phyloP scores from a whole-genome alignment of 768 basidiomycete species.

The Leccinum subgranulosum region DNA sequence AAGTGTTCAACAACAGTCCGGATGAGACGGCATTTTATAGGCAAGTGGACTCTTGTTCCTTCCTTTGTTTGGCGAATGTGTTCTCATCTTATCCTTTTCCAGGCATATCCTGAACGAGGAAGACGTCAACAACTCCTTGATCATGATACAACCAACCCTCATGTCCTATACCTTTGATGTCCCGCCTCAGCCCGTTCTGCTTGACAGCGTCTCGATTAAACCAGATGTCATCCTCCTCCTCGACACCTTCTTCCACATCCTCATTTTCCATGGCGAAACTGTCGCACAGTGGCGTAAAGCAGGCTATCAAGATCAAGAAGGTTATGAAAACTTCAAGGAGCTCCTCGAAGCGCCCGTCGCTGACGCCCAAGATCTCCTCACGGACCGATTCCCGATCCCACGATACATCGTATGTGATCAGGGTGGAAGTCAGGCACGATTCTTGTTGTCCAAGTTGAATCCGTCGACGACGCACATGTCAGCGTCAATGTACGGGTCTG shows the following conservation, averaged over 20 bases:
- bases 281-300: slow-evolving; percentile 98
- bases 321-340: slow-evolving; percentile 98
- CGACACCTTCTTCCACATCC: slow-evolving; percentile 99
- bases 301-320: slow-evolving; percentile 98
- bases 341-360: slow-evolving; percentile 80
- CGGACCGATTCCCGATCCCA: slow-evolving; percentile 95
- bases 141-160: slow-evolving; percentile 99
- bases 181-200: slow-evolving; percentile 87
- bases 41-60: slow-evolving; percentile 37
- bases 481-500: slow-evolving; percentile 82
- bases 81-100: slow-evolving; percentile 2
- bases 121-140: slow-evolving; percentile 98
- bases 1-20: slow-evolving; percentile 99
- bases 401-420: slow-evolving; percentile 98
- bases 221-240: slow-evolving; percentile 94
- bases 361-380: slow-evolving; percentile 95
- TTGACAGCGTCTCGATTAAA: slow-evolving; percentile 97
- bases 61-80: not conserved
- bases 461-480: slow-evolving; percentile 98
- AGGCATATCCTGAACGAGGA: slow-evolving; percentile 95
- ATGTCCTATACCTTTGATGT: slow-evolving; percentile 98
- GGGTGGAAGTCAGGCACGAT: slow-evolving; percentile 96
- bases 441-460: slow-evolving; percentile 93
- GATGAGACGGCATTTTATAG: slow-evolving; percentile 99
- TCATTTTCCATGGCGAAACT: slow-evolving; percentile 98